These are phyloP conservation scores for Hypoxylon fuscum DNA, from an alignment of 495 filamentous ascomycete species.

Conservation along the genomic window DNA sequence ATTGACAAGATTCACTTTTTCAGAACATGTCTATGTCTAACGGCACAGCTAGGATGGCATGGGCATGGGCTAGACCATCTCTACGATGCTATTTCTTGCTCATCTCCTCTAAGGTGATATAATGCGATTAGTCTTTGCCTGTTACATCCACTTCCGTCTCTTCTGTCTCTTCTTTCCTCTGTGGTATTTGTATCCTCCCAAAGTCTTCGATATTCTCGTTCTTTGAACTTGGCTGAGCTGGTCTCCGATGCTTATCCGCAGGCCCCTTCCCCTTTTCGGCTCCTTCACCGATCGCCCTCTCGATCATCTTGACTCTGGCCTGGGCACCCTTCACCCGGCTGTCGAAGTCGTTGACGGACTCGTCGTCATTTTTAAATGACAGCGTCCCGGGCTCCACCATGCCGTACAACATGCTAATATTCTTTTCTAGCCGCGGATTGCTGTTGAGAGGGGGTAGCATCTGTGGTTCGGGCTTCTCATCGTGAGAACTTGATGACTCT, in stretches of 20 bases:
- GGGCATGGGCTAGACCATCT: conserved; percentile 1
- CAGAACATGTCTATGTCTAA: neutral
- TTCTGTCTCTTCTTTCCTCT: conserved; percentile 9
- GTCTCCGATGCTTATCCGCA: neutral
- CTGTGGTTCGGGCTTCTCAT: conserved; percentile 8
- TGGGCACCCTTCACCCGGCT: conserved; percentile 81
- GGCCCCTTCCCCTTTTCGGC: conserved; percentile 1
- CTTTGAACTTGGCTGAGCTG: conserved; percentile 21
- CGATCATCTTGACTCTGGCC: conserved; percentile 83
- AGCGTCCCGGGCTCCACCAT: conserved; percentile 83
- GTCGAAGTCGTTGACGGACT: conserved; percentile 85
- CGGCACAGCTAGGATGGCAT: neutral
- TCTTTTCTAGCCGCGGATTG: conserved; percentile 74
- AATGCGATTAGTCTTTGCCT: neutral
- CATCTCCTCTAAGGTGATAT: neutral
- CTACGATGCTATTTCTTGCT: neutral
- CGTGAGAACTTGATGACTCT: conserved; percentile 7
- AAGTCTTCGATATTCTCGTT: conserved; percentile 46
- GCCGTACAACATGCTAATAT: conserved; percentile 75
- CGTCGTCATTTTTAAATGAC: conserved; percentile 80
- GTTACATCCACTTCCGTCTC: neutral
- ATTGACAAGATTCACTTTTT: neutral
- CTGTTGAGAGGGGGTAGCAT: conserved; percentile 59
- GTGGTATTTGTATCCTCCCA: conserved; percentile 34
- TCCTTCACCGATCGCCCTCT: conserved; percentile 71